These are phyloP conservation scores for Colletotrichum euphorbiae DNA, from an alignment of 2,329 filamentous ascomycete genomes.

Conservation along the genomic window DNA sequence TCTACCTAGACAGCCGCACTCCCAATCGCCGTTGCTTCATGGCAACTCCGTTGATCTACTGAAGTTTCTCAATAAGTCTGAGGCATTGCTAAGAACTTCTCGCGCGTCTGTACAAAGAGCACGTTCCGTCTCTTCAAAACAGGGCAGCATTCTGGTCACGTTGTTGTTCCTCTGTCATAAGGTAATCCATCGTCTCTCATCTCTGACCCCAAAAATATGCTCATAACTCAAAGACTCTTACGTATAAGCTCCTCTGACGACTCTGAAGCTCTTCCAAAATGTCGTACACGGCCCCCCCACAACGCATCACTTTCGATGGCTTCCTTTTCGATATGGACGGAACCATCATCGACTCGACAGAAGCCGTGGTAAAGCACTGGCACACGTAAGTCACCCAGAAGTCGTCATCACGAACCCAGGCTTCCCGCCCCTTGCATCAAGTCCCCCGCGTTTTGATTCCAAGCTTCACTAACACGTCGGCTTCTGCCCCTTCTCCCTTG, in stretches of 20 bases:
- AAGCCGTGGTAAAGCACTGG: constrained; percentile 84
- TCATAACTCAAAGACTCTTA: background rate
- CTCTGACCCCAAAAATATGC: background rate
- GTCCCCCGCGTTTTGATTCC: background rate
- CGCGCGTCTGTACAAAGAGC: no score
- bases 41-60: no score
- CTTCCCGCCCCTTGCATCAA: constrained; percentile 11
- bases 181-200: no score
- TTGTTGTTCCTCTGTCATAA: no score
- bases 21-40: background rate
- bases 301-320: constrained; percentile 57
- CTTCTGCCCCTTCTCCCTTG: constrained; percentile 17
- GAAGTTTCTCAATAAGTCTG: no score
- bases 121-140: no score
- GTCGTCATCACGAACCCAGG: background rate
- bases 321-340: constrained; percentile 83
- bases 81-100: no score
- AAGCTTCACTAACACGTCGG: constrained; percentile 34
- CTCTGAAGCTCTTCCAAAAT: constrained; percentile 11
- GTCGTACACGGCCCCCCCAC: constrained; percentile 37
- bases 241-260: background rate
- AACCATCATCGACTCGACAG: constrained; percentile 85
- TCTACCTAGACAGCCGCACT: background rate
- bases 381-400: constrained; percentile 61
- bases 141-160: no score